These are phyloP conservation scores for Mychonastes homosphaera DNA, from an alignment of 139 green algal species.

Conservation along the genomic window DNA sequence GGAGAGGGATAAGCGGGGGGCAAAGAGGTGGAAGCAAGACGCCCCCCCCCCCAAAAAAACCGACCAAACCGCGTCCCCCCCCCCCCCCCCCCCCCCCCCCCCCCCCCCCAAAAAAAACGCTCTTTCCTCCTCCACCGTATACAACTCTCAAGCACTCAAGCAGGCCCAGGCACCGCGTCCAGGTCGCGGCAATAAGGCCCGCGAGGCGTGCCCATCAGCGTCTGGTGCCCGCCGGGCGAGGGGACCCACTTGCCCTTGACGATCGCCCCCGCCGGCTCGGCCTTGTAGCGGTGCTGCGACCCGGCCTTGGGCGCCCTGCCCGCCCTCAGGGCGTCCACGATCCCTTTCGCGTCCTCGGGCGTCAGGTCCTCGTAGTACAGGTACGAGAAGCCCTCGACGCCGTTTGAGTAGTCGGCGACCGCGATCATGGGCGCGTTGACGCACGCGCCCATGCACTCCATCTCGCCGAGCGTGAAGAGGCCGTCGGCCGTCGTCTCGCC, in stretches of 20 bases:
- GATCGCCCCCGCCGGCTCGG: conserved; percentile 63
- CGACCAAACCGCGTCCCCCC: no score
- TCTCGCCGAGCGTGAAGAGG: conserved; percentile 95
- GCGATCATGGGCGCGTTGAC: conserved; percentile 98
- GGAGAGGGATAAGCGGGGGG: background rate
- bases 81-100: no score
- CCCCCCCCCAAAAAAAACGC: no score
- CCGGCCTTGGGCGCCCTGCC: conserved; percentile 33
- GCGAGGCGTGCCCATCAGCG: conserved; percentile 37
- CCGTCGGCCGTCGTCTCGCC: conserved; percentile 66
- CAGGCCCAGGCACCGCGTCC: no score
- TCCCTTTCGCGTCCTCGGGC: conserved; percentile 36
- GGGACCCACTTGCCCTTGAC: conserved; percentile 58
- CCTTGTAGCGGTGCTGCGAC: conserved; percentile 63
- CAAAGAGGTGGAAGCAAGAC: conserved; percentile 2
- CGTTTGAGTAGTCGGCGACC: conserved; percentile 50
- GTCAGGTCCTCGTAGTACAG: conserved; percentile 96
- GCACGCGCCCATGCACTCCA: conserved; percentile 99
- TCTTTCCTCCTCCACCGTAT: no score
- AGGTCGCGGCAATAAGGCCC: conserved; percentile 67
- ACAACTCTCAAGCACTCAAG: no score
- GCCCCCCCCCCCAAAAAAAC: no score
- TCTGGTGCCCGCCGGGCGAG: conserved; percentile 21
- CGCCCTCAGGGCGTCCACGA: background rate
- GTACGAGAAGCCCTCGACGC: conserved; percentile 78